These are phyloP conservation scores for Entamoeba dispar DNA, from an alignment of 208 protist species.

Conservation along the genomic window DNA sequence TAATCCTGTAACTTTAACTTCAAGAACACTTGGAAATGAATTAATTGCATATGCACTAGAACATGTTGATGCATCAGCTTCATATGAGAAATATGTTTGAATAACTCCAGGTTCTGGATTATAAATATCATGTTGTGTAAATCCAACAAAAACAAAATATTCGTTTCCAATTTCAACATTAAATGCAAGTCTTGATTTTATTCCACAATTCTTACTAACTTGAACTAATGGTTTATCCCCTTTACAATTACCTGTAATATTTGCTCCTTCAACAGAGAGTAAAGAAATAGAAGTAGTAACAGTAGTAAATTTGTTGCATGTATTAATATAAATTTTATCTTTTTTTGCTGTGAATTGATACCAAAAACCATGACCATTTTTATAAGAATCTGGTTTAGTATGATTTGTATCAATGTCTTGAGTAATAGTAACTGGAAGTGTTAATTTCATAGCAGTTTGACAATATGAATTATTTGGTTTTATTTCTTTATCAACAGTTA, in stretches of 20 bases:
- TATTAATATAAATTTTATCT: neutral
- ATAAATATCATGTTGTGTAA: neutral
- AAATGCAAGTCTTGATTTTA: neutral
- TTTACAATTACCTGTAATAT: neutral
- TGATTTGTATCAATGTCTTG: neutral
- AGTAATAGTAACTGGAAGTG: neutral
- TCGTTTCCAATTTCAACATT: neutral
- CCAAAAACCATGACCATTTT: neutral
- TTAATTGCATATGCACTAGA: neutral
- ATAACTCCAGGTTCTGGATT: neutral
- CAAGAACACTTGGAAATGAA: neutral
- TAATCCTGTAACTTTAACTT: neutral
- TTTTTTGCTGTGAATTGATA: neutral
- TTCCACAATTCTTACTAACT: neutral
- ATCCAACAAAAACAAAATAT: neutral
- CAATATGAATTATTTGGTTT: neutral
- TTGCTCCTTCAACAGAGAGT: neutral
- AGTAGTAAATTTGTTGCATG: neutral
- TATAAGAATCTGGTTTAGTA: neutral
- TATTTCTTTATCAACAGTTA: neutral
- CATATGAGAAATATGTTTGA: neutral
- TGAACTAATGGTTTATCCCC: neutral
- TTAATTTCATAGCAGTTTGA: neutral
- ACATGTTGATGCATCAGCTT: neutral
- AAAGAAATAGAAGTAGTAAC: neutral